These are phyloP conservation scores for Xylariaceae sp. DNA, from an alignment of 2,329 filamentous ascomycete genomes.

Conservation along the genomic window DNA sequence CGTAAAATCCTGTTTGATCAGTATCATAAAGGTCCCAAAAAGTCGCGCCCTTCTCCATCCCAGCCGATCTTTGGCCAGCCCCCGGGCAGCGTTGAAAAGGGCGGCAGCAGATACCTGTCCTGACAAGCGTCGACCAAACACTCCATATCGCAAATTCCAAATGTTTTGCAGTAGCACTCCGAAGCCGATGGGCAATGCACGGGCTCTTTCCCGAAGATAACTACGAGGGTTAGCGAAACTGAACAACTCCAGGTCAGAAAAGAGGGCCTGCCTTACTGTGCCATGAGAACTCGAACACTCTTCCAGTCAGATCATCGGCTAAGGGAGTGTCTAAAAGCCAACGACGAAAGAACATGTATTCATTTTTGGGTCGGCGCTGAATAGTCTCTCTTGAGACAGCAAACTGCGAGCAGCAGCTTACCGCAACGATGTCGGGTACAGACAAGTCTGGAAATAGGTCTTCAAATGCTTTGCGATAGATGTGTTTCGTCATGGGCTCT, in stretches of 20 bases:
- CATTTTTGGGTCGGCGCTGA: constrained; percentile 41
- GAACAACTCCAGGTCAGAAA: background rate
- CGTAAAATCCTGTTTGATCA: too few relatives aligned
- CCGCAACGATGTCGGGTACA: constrained; percentile 49
- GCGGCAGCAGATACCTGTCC: constrained; percentile 54
- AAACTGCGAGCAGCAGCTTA: constrained; percentile 64
- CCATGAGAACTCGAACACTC: constrained; percentile 65
- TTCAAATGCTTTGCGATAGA: constrained; percentile 40
- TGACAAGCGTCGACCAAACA: constrained; percentile 43
- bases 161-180: constrained; percentile 65
- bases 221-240: constrained; percentile 29
- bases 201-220: constrained; percentile 54
- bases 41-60: constrained; percentile 36
- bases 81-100: constrained; percentile 51
- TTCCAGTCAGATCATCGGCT: constrained; percentile 51
- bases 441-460: constrained; percentile 38
- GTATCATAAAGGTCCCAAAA: constrained; percentile 17
- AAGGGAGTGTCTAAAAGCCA: constrained; percentile 57
- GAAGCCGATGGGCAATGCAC: constrained; percentile 58
- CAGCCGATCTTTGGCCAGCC: constrained; percentile 61
- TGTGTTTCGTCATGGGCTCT: constrained; percentile 34
- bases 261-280: constrained; percentile 47
- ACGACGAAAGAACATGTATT: constrained; percentile 54
- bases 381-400: constrained; percentile 54
- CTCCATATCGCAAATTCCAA: constrained; percentile 52